Evolutionary conservation across 345 rosid genomes (phyloP), one percentile per base, ranked within the genome.

Genomic region (Salix dunnii): DNA sequence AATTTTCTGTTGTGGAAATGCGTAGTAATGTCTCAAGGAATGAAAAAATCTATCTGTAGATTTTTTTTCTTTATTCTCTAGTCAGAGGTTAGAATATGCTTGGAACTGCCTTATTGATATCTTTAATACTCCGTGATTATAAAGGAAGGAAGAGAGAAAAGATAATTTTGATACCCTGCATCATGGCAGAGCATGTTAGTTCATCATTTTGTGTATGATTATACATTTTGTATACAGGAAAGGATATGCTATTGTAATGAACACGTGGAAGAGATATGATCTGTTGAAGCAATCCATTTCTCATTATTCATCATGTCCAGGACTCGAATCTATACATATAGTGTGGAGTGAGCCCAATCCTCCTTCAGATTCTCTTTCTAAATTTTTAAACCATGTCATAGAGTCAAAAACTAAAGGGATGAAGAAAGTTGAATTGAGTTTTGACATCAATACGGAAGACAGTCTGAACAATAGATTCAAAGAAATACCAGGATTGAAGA

Each of bases 321-420:
- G 91, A 76, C 93, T 95, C 30, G 87, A 89, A 51, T 93, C 99
- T 40, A 86, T 95, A 65, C 99, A 93, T 82, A 83, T 95, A 66
- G 91, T 95, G n/a, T 95, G 99, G 99, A 95, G 98, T 71, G 99
- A 95, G 81, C 99, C 98, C 38, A 84, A 86, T 70, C 96, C 96
- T 84, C 99, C 99, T 38, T 87, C 98, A 12, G 87, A 87, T 49
- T 90, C 89, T 71, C 97, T 95, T 73, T 75, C 81, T 58, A 75
- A 80, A 73, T 84, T 71, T 76, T 83, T 95, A 64, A 81, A 86
- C 58, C 86, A 73, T 4, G 78, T 88, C 76, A 30, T 89, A 0
- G 74, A 78, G 81, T 85, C 76, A 51, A 90, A 88, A 30, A 86
- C 91, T 8, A 79, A 77, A 82, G 83, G 85, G 40, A 83, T 80